Evolutionary conservation across 371 early-diverging fungal species (phyloP).

Genomic region (Rhizomucor pusillus): DNA sequence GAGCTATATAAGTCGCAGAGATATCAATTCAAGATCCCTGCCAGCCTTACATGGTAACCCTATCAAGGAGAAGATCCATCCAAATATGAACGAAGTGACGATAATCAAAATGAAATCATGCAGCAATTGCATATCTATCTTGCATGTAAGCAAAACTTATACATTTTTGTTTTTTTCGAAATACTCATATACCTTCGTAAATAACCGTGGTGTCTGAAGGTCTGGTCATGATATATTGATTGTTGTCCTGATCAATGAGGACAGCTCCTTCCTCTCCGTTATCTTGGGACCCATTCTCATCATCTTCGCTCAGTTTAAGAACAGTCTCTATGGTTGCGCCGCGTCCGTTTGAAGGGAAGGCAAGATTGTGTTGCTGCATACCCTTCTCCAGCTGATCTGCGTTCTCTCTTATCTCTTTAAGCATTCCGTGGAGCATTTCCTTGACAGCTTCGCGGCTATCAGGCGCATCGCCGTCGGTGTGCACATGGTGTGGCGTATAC

Average conservation of each 20-base stretch:
- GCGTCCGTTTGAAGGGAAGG: conserved; percentile 18
- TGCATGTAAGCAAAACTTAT: neutral
- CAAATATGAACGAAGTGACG: conserved; percentile 43
- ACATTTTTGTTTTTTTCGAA: too few species aligned
- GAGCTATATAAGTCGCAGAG: too few species aligned
- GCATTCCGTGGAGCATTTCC: conserved; percentile 38
- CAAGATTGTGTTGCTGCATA: conserved; percentile 38
- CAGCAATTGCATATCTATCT: conserved; percentile 48
- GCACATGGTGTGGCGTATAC: conserved; percentile 15
- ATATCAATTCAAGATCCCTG: too few species aligned
- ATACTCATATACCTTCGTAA: conserved; percentile 37
- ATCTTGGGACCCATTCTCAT: conserved; percentile 7
- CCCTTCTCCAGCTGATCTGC: conserved; percentile 49
- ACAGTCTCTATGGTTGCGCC: conserved; percentile 47
- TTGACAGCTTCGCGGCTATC: conserved; percentile 28
- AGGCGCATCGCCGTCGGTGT: conserved; percentile 13
- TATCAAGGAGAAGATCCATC: conserved; percentile 43
- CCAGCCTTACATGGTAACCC: conserved; percentile 50
- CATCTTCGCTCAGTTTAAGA: conserved; percentile 24
- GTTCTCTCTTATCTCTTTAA: conserved; percentile 46
- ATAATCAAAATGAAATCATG: conserved; percentile 56
- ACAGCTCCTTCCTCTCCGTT: conserved; percentile 14
- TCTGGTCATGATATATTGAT: conserved; percentile 55
- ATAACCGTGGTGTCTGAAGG: conserved; percentile 54
- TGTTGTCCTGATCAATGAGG: conserved; percentile 51